Conservation (phyloP, 129 eudicot genomes). For the Chrysanthemum makinoi region DNA sequence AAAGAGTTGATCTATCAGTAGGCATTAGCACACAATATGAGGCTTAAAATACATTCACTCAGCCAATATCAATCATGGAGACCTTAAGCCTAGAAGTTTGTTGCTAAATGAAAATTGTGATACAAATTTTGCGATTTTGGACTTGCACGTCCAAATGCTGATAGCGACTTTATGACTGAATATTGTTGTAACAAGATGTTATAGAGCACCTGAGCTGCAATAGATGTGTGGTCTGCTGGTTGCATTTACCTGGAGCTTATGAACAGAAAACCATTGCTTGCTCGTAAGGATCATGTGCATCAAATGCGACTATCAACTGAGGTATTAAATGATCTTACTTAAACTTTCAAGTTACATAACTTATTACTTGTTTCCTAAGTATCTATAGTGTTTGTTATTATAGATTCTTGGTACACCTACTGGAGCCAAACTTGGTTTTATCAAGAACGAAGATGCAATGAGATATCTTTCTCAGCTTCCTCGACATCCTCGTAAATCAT, state of each 20-base stretch:
- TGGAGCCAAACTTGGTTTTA: slow-evolving; percentile 67
- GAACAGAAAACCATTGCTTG: slow-evolving; percentile 75
- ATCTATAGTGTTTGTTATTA: background rate
- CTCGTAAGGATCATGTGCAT: slow-evolving; percentile 87
- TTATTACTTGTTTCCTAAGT: no score
- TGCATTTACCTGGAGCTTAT: slow-evolving; percentile 89
- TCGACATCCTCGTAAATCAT: slow-evolving; percentile 54
- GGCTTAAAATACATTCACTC: slow-evolving; percentile 89
- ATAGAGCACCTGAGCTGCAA: slow-evolving; percentile 87
- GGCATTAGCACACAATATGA: slow-evolving; percentile 60
- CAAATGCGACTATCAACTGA: slow-evolving; percentile 78
- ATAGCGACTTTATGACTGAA: slow-evolving; percentile 81
- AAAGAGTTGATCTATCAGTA: slow-evolving; percentile 86
- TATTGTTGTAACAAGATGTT: slow-evolving; percentile 89
- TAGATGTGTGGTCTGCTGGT: slow-evolving; percentile 93
- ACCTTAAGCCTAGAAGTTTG: slow-evolving; percentile 83
- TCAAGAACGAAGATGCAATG: slow-evolving; percentile 66
- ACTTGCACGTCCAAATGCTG: slow-evolving; percentile 74
- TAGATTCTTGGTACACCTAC: slow-evolving; percentile 82
- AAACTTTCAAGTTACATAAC: no score
- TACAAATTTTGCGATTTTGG: slow-evolving; percentile 87
- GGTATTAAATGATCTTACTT: slow-evolving; percentile 21
- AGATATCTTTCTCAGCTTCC: slow-evolving; percentile 78
- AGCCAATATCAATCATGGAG: slow-evolving; percentile 81
- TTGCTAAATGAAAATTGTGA: slow-evolving; percentile 83